phyloP scores from a whole-genome alignment of 2,329 filamentous ascomycete genomes.

The Atkinsonella texensis region DNA sequence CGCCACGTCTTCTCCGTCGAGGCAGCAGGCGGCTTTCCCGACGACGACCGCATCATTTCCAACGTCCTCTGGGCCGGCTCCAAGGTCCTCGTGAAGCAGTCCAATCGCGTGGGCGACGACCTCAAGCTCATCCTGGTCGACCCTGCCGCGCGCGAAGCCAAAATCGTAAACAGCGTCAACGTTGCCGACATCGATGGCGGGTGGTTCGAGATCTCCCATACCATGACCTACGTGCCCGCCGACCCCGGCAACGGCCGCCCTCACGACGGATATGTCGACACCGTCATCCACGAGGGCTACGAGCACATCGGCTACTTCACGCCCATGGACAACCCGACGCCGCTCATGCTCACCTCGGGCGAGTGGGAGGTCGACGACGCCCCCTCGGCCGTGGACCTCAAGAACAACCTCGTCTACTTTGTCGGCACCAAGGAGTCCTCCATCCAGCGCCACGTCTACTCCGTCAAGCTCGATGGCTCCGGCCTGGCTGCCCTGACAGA shows the following conservation, averaged over 20 bases:
- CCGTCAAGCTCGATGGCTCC: conserved; percentile 71
- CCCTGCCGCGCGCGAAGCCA: conserved; percentile 58
- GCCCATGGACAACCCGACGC: conserved; percentile 71
- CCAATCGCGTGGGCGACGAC: conserved; percentile 88
- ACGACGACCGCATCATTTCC: conserved; percentile 80
- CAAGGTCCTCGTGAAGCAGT: conserved; percentile 79
- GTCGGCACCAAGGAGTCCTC: conserved; percentile 75
- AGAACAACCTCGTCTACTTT: conserved; percentile 84
- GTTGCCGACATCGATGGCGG: conserved; percentile 81
- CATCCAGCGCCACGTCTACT: conserved; percentile 85
- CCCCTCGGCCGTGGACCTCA: conserved; percentile 72
- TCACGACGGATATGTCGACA: conserved; percentile 87
- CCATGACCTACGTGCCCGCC: conserved; percentile 75
- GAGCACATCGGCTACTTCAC: conserved; percentile 92
- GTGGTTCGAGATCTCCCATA: conserved; percentile 91
- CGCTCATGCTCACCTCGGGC: conserved; percentile 75
- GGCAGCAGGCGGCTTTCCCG: conserved; percentile 63
- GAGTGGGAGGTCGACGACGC: conserved; percentile 85
- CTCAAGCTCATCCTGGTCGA: conserved; percentile 81
- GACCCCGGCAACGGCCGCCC: conserved; percentile 63
- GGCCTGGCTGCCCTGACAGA: conserved; percentile 64
- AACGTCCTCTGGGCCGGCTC: conserved; percentile 84
- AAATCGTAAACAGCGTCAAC: conserved; percentile 67
- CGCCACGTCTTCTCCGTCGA: conserved; percentile 69
- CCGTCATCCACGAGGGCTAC: conserved; percentile 71